Conservation (phyloP, 2,329 filamentous ascomycete species). For the Apiospora saccharicola region DNA sequence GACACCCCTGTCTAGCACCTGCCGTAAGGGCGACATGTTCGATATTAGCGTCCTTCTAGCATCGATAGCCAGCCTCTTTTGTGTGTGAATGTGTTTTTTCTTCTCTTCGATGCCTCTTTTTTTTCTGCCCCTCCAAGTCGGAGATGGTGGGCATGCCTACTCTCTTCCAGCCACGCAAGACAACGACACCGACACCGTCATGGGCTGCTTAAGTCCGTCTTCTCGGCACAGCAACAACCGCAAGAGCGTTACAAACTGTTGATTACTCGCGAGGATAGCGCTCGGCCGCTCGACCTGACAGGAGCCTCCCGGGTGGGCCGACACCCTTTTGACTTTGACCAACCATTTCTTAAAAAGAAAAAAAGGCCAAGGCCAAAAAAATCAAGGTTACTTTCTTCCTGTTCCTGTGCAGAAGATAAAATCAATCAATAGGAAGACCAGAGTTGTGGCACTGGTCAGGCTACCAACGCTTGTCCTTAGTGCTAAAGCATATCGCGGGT, state of each 20-base stretch:
- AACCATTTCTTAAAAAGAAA: background rate
- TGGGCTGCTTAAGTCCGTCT: conserved; percentile 9
- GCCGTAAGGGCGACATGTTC: conserved; percentile 21
- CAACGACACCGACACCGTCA: background rate
- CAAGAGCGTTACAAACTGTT: background rate
- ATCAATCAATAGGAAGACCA: background rate
- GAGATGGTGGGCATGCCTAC: conserved; percentile 19
- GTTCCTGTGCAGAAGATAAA: background rate
- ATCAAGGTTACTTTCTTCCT: conserved; percentile 7
- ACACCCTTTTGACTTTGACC: background rate
- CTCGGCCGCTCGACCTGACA: conserved; percentile 2
- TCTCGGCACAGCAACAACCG: background rate
- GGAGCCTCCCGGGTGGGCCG: conserved; percentile 3
- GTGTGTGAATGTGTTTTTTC: conserved; percentile 16
- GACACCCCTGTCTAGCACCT: conserved; percentile 20
- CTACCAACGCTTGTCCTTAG: conserved; percentile 16
- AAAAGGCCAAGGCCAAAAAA: background rate
- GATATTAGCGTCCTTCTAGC: conserved; percentile 22
- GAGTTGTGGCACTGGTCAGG: conserved; percentile 20
- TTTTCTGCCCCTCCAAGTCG: background rate
- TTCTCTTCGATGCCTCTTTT: background rate
- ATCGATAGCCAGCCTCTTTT: conserved; percentile 17
- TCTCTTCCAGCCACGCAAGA: conserved; percentile 11
- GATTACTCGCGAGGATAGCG: conserved; percentile 15
- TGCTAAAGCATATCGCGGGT: conserved; percentile 3